Conservation (phyloP, 108 stramenopile genomes). For the Fragilariopsis cylindrus region DNA sequence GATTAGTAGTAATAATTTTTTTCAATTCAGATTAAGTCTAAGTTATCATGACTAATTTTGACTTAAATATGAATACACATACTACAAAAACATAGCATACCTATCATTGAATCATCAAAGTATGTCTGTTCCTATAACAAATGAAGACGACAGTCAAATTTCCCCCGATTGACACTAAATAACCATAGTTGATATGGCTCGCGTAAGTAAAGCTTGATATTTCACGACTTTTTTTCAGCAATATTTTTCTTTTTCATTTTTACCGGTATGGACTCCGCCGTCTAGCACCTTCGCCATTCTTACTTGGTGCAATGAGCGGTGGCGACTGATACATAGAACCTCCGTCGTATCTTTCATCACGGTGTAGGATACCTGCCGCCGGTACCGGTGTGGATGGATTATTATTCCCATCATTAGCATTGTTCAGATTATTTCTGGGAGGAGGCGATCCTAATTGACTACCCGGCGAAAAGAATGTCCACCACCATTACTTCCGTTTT, state of each 20-base stretch:
- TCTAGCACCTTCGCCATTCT: constrained; percentile 40
- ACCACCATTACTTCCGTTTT: neutral
- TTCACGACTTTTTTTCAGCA: neutral
- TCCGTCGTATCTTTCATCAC: constrained; percentile 16
- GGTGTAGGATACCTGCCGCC: neutral
- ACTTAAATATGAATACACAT: no score
- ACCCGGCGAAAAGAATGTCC: constrained; percentile 10
- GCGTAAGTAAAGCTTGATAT: no score
- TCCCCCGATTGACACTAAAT: no score
- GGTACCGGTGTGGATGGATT: neutral
- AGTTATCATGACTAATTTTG: no score
- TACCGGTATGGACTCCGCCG: constrained; percentile 40
- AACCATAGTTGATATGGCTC: no score
- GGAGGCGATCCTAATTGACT: constrained; percentile 11
- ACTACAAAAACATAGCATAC: no score
- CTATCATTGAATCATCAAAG: no score
- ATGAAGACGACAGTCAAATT: no score
- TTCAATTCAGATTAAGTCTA: no score
- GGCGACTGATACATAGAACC: constrained; percentile 6
- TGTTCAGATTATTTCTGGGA: neutral
- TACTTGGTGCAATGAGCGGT: constrained; percentile 42
- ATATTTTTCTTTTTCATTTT: neutral
- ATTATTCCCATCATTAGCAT: neutral
- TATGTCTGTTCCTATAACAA: no score
- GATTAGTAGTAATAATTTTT: no score